Conservation (phyloP, 2,329 filamentous ascomycete species). For the Clarireedia homoeocarpa region DNA sequence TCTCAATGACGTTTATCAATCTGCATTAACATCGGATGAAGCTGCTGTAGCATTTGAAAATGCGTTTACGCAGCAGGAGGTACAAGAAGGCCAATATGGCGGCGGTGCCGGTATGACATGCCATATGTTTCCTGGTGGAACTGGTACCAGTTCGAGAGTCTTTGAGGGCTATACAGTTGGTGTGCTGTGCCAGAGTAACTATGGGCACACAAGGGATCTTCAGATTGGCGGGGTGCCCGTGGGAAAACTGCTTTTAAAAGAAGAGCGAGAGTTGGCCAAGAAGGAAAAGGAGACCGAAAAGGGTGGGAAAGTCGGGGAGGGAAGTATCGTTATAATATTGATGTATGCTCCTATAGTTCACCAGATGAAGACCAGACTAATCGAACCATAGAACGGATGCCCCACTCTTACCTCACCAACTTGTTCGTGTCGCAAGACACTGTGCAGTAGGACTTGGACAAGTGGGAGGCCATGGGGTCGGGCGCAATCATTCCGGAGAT, state of each 20-base stretch:
- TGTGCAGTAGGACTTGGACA: conserved; percentile 52
- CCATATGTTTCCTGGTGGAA: conserved; percentile 60
- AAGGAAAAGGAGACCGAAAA: conserved; percentile 19
- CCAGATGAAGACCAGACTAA: neutral
- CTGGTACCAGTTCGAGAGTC: conserved; percentile 51
- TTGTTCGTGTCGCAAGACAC: conserved; percentile 50
- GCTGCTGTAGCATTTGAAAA: conserved; percentile 45
- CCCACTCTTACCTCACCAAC: conserved; percentile 48
- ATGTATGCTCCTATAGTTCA: conserved; percentile 27
- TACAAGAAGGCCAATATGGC: conserved; percentile 55
- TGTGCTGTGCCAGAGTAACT: conserved; percentile 58
- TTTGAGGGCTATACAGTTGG: conserved; percentile 48
- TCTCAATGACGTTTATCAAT: conserved; percentile 48
- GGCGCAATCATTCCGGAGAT: conserved; percentile 53
- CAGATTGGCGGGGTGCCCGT: conserved; percentile 54
- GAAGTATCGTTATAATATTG: conserved; percentile 52
- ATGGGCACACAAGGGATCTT: conserved; percentile 49
- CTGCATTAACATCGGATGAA: conserved; percentile 46
- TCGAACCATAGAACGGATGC: conserved; percentile 40
- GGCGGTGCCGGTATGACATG: conserved; percentile 64
- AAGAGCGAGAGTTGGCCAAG: conserved; percentile 20
- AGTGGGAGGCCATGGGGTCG: conserved; percentile 49
- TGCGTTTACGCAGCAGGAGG: conserved; percentile 39
- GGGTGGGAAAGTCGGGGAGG: conserved; percentile 43
- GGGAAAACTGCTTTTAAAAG: conserved; percentile 46